Evolutionary conservation across 208 protist genomes (phyloP).

Genomic region (Wallacemonas sp.): DNA sequence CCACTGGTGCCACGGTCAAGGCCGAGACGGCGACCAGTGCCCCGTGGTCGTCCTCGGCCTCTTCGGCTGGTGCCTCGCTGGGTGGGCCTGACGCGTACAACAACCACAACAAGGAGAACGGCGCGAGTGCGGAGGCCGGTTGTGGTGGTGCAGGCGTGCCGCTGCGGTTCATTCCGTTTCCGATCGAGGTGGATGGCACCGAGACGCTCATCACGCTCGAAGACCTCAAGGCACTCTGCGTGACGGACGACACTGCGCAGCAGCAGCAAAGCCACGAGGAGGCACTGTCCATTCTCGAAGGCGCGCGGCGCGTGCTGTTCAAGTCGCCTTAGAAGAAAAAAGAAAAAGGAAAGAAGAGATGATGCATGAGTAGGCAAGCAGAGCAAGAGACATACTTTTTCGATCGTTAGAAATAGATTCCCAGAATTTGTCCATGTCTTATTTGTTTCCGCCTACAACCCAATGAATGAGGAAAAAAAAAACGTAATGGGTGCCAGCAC

Average conservation of each 20-base stretch:
- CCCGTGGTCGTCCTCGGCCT: not conserved
- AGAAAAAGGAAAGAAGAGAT: too few relatives aligned
- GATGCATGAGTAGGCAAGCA: too few relatives aligned
- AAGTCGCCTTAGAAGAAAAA: conserved; percentile 18
- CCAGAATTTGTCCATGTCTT: too few relatives aligned
- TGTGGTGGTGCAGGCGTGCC: not conserved
- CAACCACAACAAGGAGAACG: conserved; percentile 8
- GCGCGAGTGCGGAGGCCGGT: not conserved
- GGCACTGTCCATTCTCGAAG: conserved; percentile 52
- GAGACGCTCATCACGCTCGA: conserved; percentile 61
- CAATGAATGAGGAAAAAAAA: too few relatives aligned
- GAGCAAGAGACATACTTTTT: too few relatives aligned
- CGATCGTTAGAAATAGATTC: too few relatives aligned
- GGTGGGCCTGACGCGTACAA: not conserved
- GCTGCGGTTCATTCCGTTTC: conserved; percentile 69
- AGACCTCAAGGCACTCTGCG: conserved; percentile 57
- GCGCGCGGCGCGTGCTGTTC: conserved; percentile 51
- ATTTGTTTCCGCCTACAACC: too few relatives aligned
- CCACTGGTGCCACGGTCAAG: conserved; percentile 4
- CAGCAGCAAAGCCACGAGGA: conserved; percentile 44
- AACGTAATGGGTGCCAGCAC: too few relatives aligned
- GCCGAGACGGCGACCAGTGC: not conserved
- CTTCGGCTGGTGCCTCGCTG: not conserved
- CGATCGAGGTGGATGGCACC: conserved; percentile 50
- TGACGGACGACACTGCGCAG: conserved; percentile 49